A percentile compares a stretch with the other conserved stretches of the same genome.
Evolutionary conservation across 2,329 filamentous ascomycete species (phyloP).

Genomic region (Lecanoromycetidae sp.): DNA sequence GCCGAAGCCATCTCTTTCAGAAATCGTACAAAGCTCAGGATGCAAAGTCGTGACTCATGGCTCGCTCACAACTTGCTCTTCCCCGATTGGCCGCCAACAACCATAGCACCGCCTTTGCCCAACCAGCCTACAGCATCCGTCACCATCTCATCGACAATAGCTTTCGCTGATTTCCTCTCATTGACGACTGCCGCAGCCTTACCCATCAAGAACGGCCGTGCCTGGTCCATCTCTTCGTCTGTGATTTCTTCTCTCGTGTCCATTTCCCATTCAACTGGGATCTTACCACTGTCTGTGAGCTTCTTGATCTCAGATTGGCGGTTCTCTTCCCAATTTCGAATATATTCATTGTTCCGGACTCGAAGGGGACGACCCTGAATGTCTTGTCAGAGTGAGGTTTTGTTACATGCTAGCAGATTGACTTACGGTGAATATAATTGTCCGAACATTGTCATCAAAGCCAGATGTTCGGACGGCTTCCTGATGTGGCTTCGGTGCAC

Average conservation of each 20-base stretch:
- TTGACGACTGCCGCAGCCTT: constrained; percentile 90
- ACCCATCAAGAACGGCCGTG: constrained; percentile 87
- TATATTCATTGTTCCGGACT: constrained; percentile 88
- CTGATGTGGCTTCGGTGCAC: constrained; percentile 86
- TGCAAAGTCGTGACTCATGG: neutral
- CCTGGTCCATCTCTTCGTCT: constrained; percentile 84
- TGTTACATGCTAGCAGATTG: neutral
- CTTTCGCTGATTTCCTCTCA: constrained; percentile 83
- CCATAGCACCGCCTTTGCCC: constrained; percentile 40
- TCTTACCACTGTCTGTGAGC: constrained; percentile 73
- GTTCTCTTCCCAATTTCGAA: constrained; percentile 92
- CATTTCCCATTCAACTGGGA: constrained; percentile 89
- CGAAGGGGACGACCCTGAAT: constrained; percentile 68
- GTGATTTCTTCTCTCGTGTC: constrained; percentile 63
- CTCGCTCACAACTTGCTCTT: constrained; percentile 14
- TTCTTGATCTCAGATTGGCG: constrained; percentile 82
- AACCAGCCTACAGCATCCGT: constrained; percentile 62
- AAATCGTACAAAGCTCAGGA: no score
- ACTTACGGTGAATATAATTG: constrained; percentile 81
- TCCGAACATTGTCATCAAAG: constrained; percentile 92
- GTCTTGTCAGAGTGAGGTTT: neutral
- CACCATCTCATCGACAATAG: constrained; percentile 88
- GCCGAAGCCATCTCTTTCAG: neutral
- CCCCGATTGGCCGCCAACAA: constrained; percentile 7
- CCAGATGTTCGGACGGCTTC: constrained; percentile 83